These are phyloP conservation scores for Batkoa obscura DNA, from an alignment of 371 early-diverging fungal genomes.

Conservation along the genomic window DNA sequence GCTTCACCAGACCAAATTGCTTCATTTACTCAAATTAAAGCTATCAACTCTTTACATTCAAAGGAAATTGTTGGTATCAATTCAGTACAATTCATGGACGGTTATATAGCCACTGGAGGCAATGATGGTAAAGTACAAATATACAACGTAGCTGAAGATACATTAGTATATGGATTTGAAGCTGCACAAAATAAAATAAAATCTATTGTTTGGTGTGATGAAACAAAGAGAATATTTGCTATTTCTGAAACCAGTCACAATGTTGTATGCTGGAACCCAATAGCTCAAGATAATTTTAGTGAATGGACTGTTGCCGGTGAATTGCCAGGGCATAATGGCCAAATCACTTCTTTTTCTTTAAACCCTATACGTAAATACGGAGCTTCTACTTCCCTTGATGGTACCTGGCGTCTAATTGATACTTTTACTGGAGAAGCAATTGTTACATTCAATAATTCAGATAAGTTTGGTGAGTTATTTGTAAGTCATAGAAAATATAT, in stretches of 20 bases:
- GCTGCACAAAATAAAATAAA: conserved; percentile 67
- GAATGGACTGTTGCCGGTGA: not conserved
- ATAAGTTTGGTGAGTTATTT: too few species aligned
- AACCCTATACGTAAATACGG: conserved; percentile 66
- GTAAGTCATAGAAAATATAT: conserved; percentile 6
- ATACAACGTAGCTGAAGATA: conserved; percentile 36
- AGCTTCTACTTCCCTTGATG: conserved; percentile 47
- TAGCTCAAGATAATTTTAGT: conserved; percentile 6
- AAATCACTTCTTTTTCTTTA: conserved; percentile 45
- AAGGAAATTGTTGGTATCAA: conserved; percentile 59
- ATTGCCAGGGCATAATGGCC: conserved; percentile 35
- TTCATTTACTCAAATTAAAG: conserved; percentile 25
- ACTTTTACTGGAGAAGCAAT: conserved; percentile 40
- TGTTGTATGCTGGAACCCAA: conserved; percentile 3
- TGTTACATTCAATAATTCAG: conserved; percentile 15
- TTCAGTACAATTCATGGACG: conserved; percentile 33
- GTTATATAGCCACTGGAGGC: conserved; percentile 58
- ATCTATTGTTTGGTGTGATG: not conserved
- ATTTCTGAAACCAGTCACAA: not conserved
- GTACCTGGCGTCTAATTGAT: conserved; percentile 64
- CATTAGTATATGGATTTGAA: conserved; percentile 45
- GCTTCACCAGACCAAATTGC: conserved; percentile 43
- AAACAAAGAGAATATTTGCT: not conserved
- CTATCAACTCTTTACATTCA: conserved; percentile 41
- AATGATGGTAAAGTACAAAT: conserved; percentile 58